Conservation (phyloP, 2,329 filamentous ascomycete species). For the Apiospora malaysiana region DNA sequence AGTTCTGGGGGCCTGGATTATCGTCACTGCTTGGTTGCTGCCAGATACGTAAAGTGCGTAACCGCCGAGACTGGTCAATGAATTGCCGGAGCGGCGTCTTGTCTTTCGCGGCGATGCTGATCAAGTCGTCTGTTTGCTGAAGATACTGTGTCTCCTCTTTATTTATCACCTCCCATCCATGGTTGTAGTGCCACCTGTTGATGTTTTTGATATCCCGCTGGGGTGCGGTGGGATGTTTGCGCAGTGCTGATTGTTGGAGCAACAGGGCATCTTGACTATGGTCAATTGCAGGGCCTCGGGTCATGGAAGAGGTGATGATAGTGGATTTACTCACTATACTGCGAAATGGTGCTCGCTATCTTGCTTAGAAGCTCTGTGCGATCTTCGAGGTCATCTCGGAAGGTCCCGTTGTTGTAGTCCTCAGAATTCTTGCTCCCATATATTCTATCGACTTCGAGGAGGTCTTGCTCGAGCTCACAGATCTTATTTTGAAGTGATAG, state of each 20-base stretch:
- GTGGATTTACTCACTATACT: conserved; percentile 34
- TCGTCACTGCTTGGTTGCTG: background rate
- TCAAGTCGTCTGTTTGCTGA: conserved; percentile 32
- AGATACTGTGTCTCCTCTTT: conserved; percentile 29
- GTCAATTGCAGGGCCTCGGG: too few relatives aligned
- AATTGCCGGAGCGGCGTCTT: background rate
- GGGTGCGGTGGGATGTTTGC: conserved; percentile 28
- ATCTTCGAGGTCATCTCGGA: conserved; percentile 34
- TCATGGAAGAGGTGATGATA: too few relatives aligned
- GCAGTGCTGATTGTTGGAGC: conserved; percentile 32
- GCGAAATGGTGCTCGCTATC: conserved; percentile 27
- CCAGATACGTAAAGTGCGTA: background rate
- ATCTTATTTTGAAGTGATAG: conserved; percentile 43
- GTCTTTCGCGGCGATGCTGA: background rate
- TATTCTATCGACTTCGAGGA: conserved; percentile 35
- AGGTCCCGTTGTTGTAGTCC: conserved; percentile 36
- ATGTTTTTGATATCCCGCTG: conserved; percentile 34
- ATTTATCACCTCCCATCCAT: conserved; percentile 25
- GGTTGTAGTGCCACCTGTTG: conserved; percentile 32
- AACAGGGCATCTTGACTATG: conserved; percentile 33
- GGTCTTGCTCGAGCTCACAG: conserved; percentile 36
- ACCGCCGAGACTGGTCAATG: background rate
- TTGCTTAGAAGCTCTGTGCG: conserved; percentile 28
- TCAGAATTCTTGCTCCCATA: conserved; percentile 28
- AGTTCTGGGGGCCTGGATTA: background rate